These are phyloP conservation scores for Euphorbia lathyris DNA, from an alignment of 345 rosid species.

Conservation along the genomic window DNA sequence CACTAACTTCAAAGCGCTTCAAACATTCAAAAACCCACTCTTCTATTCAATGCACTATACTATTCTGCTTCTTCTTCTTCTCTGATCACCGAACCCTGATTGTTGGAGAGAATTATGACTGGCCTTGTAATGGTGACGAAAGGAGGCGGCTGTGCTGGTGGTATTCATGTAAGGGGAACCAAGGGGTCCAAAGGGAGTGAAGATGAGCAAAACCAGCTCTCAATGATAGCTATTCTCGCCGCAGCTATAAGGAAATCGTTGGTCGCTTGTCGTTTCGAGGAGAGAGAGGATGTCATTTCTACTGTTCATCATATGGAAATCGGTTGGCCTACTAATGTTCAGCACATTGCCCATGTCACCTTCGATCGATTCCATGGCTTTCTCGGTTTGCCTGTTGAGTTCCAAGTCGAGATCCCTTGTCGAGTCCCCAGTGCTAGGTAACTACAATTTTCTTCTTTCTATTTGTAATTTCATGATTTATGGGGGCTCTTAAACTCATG, in stretches of 20 bases:
- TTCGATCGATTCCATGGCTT: conserved; percentile 94
- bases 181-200: conserved; percentile 32
- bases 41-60: conserved; percentile 36
- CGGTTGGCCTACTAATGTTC: conserved; percentile 90
- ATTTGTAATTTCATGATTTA: neutral
- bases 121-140: conserved; percentile 84
- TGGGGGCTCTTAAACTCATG: neutral
- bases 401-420: conserved; percentile 89
- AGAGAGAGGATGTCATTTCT: conserved; percentile 52
- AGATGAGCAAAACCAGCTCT: conserved; percentile 71
- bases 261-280: conserved; percentile 73
- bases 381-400: conserved; percentile 87
- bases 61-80: neutral
- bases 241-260: conserved; percentile 84
- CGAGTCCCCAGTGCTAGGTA: conserved; percentile 98
- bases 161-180: conserved; percentile 28
- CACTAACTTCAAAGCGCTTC: conserved; percentile 17
- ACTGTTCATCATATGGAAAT: conserved; percentile 72
- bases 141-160: conserved; percentile 71
- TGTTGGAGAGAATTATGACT: conserved; percentile 40
- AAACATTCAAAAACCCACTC: conserved; percentile 6
- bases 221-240: conserved; percentile 53
- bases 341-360: conserved; percentile 86
- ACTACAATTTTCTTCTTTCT: neutral
- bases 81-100: no score